phyloP scores from a whole-genome alignment of 2,329 filamentous ascomycete genomes.

The Fusarium protoensiforme region DNA sequence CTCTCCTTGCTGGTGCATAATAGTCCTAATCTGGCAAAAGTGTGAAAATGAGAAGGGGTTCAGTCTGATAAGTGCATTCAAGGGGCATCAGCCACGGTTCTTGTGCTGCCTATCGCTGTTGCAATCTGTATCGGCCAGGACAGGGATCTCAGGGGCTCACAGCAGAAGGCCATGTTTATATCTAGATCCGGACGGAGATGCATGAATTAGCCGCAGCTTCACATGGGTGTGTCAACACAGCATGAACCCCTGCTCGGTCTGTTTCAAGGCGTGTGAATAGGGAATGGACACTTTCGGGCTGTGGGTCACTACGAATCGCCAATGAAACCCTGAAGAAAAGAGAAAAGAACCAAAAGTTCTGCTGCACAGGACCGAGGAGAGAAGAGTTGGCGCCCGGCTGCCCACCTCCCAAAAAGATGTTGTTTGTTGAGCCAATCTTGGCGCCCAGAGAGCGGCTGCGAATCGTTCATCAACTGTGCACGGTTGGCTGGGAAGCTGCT shows the following conservation, averaged over 20 bases:
- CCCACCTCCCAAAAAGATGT: neutral
- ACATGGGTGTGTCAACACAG: neutral
- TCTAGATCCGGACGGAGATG: constrained; percentile 5
- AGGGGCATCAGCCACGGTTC: neutral
- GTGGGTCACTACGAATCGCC: neutral
- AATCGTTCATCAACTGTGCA: neutral
- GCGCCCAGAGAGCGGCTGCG: neutral
- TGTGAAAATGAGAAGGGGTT: neutral
- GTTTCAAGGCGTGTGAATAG: neutral
- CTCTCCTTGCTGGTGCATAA: constrained; percentile 8
- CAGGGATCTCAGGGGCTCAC: neutral
- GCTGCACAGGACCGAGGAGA: neutral
- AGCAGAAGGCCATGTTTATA: constrained; percentile 1
- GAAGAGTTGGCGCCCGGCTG: neutral
- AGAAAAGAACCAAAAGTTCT: constrained; percentile 12
- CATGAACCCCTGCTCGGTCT: neutral
- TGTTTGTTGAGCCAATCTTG: neutral
- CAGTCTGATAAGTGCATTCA: neutral
- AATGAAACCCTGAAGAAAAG: neutral
- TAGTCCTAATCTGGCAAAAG: neutral
- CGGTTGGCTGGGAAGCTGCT: neutral
- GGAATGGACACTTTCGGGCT: neutral
- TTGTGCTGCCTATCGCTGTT: neutral
- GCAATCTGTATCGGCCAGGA: neutral
- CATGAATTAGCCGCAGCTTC: neutral